These are phyloP conservation scores for Melastoma candidum DNA, from an alignment of 441 rosid genomes.

Conservation along the genomic window DNA sequence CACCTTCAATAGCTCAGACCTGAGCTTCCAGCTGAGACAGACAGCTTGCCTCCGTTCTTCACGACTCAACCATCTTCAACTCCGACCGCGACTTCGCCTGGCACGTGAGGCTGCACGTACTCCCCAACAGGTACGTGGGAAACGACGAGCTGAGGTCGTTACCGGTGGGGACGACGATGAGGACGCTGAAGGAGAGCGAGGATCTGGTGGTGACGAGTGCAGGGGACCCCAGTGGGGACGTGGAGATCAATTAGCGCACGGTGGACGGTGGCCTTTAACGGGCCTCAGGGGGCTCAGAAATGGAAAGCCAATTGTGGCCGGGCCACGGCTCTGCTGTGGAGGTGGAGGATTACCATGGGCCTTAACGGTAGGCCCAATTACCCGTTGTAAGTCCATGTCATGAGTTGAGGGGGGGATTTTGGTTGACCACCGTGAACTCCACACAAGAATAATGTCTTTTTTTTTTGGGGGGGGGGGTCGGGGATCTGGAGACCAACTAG, in stretches of 20 bases:
- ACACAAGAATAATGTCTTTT: no score
- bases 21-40: no score
- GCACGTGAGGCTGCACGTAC: slow-evolving; percentile 15
- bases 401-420: no score
- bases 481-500: no score
- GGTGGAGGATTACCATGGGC: slow-evolving; percentile 13
- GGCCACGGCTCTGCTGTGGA: neutral
- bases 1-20: no score
- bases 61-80: slow-evolving; percentile 13
- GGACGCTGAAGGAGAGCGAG: slow-evolving; percentile 14
- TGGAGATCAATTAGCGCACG: slow-evolving; percentile 13
- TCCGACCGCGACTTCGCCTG: slow-evolving; percentile 12
- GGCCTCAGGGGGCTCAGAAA: neutral
- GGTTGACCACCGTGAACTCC: no score
- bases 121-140: slow-evolving; percentile 15
- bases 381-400: no score
- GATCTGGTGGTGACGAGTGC: slow-evolving; percentile 11
- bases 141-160: slow-evolving; percentile 6
- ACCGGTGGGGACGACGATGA: slow-evolving; percentile 10
- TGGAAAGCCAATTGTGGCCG: slow-evolving; percentile 2
- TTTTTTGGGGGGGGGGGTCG: no score
- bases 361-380: neutral
- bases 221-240: neutral
- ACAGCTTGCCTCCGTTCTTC: no score
- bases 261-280: neutral